A percentile compares a stretch with the other conserved stretches of the same genome.
phyloP scores from a whole-genome alignment of 2,329 filamentous ascomycete genomes.

The Botrytis squamosa region DNA sequence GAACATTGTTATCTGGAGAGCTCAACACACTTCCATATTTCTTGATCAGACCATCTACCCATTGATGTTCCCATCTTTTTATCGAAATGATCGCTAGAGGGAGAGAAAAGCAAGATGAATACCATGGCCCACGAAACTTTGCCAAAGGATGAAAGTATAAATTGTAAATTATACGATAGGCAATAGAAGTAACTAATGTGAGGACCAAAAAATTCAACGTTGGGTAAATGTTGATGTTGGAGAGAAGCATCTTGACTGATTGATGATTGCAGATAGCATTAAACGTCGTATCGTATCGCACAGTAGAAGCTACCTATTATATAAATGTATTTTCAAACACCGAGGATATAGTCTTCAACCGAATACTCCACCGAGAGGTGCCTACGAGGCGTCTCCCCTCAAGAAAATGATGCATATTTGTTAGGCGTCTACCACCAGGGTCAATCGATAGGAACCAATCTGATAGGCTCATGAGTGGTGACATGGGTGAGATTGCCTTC shows the following conservation, averaged over 20 bases:
- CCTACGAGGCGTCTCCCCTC: too few species aligned
- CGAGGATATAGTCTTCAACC: too few species aligned
- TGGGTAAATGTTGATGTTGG: not conserved
- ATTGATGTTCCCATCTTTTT: not conserved
- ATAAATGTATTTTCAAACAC: too few species aligned
- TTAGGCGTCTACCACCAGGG: not conserved
- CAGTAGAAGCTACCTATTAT: not conserved
- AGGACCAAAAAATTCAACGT: not conserved
- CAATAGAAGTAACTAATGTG: not conserved
- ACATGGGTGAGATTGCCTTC: not conserved
- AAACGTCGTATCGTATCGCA: not conserved
- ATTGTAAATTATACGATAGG: slow-evolving; percentile 23
- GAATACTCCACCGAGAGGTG: too few species aligned
- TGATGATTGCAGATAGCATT: not conserved
- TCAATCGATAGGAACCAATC: not conserved
- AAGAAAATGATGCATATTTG: not conserved
- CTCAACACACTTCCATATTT: slow-evolving; percentile 6
- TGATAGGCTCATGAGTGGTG: not conserved
- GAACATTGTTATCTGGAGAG: too few species aligned
- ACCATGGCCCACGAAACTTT: slow-evolving; percentile 23
- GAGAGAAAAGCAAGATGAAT: slow-evolving; percentile 7
- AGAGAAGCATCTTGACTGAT: slow-evolving; percentile 4
- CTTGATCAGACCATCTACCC: not conserved
- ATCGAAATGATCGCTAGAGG: slow-evolving; percentile 7
- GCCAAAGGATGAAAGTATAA: slow-evolving; percentile 24